Conservation (phyloP, 768 basidiomycete genomes). For the Tylopilus plumbeoviolaceoides region DNA sequence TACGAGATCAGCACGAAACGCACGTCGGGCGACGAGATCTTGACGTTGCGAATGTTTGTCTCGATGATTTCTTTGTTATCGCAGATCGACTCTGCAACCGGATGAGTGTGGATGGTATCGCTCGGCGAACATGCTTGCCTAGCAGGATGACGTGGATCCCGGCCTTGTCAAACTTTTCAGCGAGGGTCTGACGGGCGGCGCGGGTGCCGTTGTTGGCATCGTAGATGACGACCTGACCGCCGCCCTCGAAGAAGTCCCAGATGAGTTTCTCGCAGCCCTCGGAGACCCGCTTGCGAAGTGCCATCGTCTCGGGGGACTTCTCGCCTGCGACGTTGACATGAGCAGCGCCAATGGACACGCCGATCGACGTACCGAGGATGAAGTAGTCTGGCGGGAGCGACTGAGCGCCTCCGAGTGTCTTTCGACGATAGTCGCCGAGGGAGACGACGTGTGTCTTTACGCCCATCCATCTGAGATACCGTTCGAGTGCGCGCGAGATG, state of each 20-base stretch:
- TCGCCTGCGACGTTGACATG: slow-evolving; percentile 45
- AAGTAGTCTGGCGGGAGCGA: slow-evolving; percentile 93
- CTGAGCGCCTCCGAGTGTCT: slow-evolving; percentile 83
- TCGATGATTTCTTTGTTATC: slow-evolving; percentile 92
- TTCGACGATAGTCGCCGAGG: slow-evolving; percentile 90
- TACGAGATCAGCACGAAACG: slow-evolving; percentile 27
- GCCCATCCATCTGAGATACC: slow-evolving; percentile 98
- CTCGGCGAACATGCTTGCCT: slow-evolving; percentile 44
- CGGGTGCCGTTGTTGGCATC: slow-evolving; percentile 93
- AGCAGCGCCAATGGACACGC: neutral
- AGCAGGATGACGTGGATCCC: slow-evolving; percentile 94
- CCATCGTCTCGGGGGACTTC: slow-evolving; percentile 77
- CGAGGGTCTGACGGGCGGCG: slow-evolving; percentile 61
- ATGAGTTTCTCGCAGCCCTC: slow-evolving; percentile 87
- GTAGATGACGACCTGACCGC: slow-evolving; percentile 97
- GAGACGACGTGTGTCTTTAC: slow-evolving; percentile 95
- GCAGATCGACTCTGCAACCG: slow-evolving; percentile 73
- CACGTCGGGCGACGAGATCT: slow-evolving; percentile 97
- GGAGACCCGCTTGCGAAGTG: slow-evolving; percentile 67
- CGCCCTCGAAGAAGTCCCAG: slow-evolving; percentile 78
- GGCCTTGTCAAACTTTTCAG: slow-evolving; percentile 78
- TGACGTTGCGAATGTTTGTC: slow-evolving; percentile 91
- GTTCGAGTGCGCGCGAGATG: slow-evolving; percentile 89
- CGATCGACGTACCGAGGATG: slow-evolving; percentile 51
- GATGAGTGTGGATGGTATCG: slow-evolving; percentile 3